Conservation (phyloP, 2,329 filamentous ascomycete genomes). For the Arthrobotrys conoides region DNA sequence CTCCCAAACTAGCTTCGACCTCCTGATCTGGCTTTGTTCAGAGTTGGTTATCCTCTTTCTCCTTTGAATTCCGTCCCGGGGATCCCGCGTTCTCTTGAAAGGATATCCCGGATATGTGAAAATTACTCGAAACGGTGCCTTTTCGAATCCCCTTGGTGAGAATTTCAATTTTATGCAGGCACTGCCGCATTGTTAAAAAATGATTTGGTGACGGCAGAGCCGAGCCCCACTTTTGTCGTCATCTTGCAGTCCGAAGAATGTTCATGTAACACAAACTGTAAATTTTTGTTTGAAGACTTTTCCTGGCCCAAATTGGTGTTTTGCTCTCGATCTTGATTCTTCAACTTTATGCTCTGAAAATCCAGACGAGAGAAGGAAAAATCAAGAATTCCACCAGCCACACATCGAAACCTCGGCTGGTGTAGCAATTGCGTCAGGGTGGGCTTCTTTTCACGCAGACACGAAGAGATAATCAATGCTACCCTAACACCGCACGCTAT, state of each 20-base stretch:
- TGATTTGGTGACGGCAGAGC: conserved; percentile 40
- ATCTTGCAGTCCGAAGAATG: conserved; percentile 45
- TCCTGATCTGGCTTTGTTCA: conserved; percentile 27
- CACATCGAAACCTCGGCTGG: conserved; percentile 54
- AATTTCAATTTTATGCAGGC: conserved; percentile 49
- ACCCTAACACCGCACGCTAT: conserved; percentile 56
- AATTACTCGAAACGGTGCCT: background rate
- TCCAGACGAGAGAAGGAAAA: background rate
- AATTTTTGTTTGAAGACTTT: conserved; percentile 3
- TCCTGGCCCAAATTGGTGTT: background rate
- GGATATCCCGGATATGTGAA: conserved; percentile 15
- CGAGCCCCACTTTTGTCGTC: conserved; percentile 52
- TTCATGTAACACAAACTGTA: conserved; percentile 49
- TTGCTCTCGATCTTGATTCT: conserved; percentile 9
- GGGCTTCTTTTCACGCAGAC: conserved; percentile 39
- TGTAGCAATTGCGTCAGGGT: conserved; percentile 58
- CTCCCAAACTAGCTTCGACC: conserved; percentile 19
- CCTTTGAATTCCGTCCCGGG: conserved; percentile 24
- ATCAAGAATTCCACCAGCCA: conserved; percentile 40
- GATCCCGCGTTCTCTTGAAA: conserved; percentile 1
- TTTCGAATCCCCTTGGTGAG: conserved; percentile 4
- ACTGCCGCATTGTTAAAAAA: conserved; percentile 48
- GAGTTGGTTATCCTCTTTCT: conserved; percentile 24
- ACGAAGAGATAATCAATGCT: conserved; percentile 56
- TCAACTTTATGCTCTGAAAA: background rate